Evolutionary conservation across 139 green algal genomes (phyloP).

Genomic region (Coelastrella sp.): DNA sequence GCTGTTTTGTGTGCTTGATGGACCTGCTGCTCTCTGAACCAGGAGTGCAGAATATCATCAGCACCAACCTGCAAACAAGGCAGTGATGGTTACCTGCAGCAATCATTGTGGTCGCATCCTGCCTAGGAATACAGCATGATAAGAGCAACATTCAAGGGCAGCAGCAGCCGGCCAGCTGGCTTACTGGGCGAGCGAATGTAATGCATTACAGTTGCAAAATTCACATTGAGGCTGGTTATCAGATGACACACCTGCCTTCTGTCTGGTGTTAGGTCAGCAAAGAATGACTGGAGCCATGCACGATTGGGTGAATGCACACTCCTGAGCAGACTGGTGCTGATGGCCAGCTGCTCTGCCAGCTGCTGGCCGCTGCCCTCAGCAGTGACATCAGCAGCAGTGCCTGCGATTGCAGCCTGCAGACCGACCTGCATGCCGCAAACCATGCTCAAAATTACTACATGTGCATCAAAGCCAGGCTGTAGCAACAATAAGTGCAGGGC

Average conservation of each 20-base stretch:
- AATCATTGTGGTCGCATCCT: too few species aligned
- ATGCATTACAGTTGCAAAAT: too few species aligned
- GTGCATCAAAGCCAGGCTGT: too few species aligned
- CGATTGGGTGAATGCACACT: conserved; percentile 32
- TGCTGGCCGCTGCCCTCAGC: not conserved
- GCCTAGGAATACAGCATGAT: too few species aligned
- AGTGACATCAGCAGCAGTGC: too few species aligned
- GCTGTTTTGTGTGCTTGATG: conserved; percentile 46
- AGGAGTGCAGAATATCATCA: conserved; percentile 65
- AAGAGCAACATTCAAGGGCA: too few species aligned
- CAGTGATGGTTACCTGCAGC: too few species aligned
- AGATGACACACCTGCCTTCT: conserved; percentile 64
- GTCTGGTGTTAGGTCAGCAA: conserved; percentile 55
- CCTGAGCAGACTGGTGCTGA: conserved; percentile 28
- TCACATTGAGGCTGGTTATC: conserved; percentile 6
- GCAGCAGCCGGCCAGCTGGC: too few species aligned
- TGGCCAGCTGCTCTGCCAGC: not conserved
- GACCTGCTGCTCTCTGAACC: conserved; percentile 66
- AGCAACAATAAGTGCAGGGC: conserved; percentile 4
- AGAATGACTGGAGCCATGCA: conserved; percentile 60
- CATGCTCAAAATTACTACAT: too few species aligned
- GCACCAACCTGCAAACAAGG: conserved; percentile 75
- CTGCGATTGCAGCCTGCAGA: too few species aligned
- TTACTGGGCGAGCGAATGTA: not conserved
- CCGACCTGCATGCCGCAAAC: not conserved